Conservation (phyloP, 305 asterid genomes). For the Fraxinus sp. region DNA sequence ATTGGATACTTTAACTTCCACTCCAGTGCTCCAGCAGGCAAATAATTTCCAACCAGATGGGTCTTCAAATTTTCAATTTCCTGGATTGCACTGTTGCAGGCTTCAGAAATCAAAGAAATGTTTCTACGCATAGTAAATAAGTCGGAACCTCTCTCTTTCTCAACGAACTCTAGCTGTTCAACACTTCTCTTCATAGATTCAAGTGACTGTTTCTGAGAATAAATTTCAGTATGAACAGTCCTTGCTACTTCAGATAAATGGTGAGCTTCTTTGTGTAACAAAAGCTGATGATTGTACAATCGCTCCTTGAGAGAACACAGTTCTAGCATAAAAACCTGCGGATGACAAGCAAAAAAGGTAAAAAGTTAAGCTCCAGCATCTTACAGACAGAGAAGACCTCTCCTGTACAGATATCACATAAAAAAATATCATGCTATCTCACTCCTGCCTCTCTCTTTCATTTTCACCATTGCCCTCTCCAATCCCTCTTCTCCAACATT, state of each 20-base stretch:
- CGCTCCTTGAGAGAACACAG: constrained; percentile 52
- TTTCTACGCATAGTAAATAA: constrained; percentile 48
- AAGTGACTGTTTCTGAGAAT: constrained; percentile 48
- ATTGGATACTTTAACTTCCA: constrained; percentile 33
- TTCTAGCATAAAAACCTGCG: constrained; percentile 57
- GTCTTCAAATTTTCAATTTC: constrained; percentile 64
- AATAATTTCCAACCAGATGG: constrained; percentile 40
- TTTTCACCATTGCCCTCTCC: background rate
- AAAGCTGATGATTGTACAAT: constrained; percentile 53
- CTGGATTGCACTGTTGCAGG: constrained; percentile 54
- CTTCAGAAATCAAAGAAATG: constrained; percentile 53
- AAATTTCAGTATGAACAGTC: constrained; percentile 46
- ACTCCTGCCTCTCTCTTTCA: background rate
- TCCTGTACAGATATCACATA: background rate
- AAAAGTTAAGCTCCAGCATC: constrained; percentile 22
- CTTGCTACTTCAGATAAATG: constrained; percentile 51
- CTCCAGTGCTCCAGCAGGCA: constrained; percentile 38
- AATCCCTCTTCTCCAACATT: background rate
- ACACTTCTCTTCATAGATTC: constrained; percentile 55
- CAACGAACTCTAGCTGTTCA: constrained; percentile 43
- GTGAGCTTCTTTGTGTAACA: constrained; percentile 58
- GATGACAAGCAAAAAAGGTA: constrained; percentile 30
- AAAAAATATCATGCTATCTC: background rate
- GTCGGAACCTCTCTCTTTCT: constrained; percentile 70
- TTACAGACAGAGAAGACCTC: constrained; percentile 20